phyloP scores from a whole-genome alignment of 306 rosid genomes.

The Malus asiatica region DNA sequence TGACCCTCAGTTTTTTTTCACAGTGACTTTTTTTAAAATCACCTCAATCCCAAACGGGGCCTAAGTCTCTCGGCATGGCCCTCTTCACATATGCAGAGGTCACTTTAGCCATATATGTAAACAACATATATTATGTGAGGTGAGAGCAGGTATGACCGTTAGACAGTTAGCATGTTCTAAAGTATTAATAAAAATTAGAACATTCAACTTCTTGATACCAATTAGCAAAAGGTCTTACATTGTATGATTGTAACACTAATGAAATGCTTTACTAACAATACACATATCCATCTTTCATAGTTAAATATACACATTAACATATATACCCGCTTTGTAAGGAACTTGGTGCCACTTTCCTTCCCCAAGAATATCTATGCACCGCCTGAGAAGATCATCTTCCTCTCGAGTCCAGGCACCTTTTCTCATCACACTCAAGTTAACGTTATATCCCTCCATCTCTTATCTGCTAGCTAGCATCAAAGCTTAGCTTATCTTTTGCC shows the following conservation, averaged over 20 bases:
- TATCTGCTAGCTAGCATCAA: background rate
- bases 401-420: slow-evolving; percentile 22
- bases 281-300: background rate
- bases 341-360: slow-evolving; percentile 23
- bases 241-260: background rate
- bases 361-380: slow-evolving; percentile 11
- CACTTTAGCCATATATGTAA: too few relatives aligned
- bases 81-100: too few relatives aligned
- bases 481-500: background rate
- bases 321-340: slow-evolving; percentile 17
- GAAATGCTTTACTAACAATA: background rate
- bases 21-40: too few relatives aligned
- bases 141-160: background rate
- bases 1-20: too few relatives aligned
- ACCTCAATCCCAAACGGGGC: too few relatives aligned
- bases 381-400: slow-evolving; percentile 20
- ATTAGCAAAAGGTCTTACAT: background rate
- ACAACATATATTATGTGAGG: too few relatives aligned
- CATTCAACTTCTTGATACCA: background rate
- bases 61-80: background rate
- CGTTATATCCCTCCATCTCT: background rate
- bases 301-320: background rate
- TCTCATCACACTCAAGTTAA: slow-evolving; percentile 3
- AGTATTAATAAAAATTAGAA: background rate
- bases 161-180: too few relatives aligned